Base-by-base conservation (phyloP, 2,329 filamentous ascomycete genomes). In the Zasmidium angulare region DNA sequence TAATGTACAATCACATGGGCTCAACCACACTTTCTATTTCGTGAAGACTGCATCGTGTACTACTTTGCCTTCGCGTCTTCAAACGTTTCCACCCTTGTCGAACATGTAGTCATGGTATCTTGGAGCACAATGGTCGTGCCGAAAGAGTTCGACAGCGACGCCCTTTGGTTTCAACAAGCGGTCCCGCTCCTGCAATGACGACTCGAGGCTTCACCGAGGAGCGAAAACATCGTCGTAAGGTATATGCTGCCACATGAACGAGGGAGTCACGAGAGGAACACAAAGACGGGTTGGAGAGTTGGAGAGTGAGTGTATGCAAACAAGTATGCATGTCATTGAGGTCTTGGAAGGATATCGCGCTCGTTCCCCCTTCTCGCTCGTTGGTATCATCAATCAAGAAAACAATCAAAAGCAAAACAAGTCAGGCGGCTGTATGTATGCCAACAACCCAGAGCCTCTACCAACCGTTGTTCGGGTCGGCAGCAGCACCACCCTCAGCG, bases 401-500 rank as follows among this genome's bases (percentile, higher is more conserved):
- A 43, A 19, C 3, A 7, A 43, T 3, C n/a, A 19, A 17, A 14
- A 14, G 36, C 36, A 43, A 17, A 10, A 29, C 26, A 29, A 29
- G 11, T 43, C 6, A 43, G 36, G n/a, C 14, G 36, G 36, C n/a
- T 43, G 36, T 43, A 9, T 43, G 36, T 43, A 43, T 14, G n/a
- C 36, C 36, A 43, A 43, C 12, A 14, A 43, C 11, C 36, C 36
- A 3, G 14, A 51, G 50, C 12, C 26, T 53, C 50, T 61, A 66
- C 64, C 64, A 66, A 55, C 31, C 36, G 23, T 47, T 47, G 12
- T 53, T 21, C 40, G 56, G n/a, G n/a, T n/a, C 50, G 23, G 46
- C 47, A 31, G 56, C 40, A 50, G 48, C 49, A 58, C 52, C 56
- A 43, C 47, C 55, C 47, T 66, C 63, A 50, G 65, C 55, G 22